Conservation (phyloP, 1,139 yeast genomes). For the Eremothecium gossypii region DNA sequence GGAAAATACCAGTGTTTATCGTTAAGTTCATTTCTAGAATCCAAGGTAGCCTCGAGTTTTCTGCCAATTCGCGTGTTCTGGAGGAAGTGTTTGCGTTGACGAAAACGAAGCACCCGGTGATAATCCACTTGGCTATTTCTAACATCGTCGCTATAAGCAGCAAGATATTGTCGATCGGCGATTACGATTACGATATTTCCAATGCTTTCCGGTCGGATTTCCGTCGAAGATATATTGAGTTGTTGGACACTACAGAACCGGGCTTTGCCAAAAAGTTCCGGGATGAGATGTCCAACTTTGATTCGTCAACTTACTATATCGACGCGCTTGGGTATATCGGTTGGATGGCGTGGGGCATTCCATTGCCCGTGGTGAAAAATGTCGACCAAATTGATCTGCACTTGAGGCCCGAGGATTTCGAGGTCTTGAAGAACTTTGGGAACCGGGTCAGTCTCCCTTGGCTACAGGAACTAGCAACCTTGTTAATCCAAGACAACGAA, state of each 20-base stretch:
- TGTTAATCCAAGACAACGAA: constrained; percentile 60
- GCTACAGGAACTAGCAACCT: constrained; percentile 44
- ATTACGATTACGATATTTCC: constrained; percentile 43
- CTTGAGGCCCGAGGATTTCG: constrained; percentile 34
- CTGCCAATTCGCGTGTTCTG: constrained; percentile 38
- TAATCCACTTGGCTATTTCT: constrained; percentile 54
- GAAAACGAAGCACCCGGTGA: constrained; percentile 62
- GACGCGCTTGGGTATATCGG: constrained; percentile 55
- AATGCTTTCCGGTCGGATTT: constrained; percentile 39
- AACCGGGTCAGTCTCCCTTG: constrained; percentile 44
- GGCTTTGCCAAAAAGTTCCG: constrained; percentile 39
- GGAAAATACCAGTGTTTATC: constrained; percentile 59
- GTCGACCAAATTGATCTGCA: constrained; percentile 26
- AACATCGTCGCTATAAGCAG: constrained; percentile 52
- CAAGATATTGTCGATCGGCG: constrained; percentile 44
- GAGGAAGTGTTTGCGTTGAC: constrained; percentile 45
- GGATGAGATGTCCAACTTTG: constrained; percentile 44
- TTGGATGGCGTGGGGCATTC: constrained; percentile 71
- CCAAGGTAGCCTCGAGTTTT: constrained; percentile 48
- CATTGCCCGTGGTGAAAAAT: constrained; percentile 36
- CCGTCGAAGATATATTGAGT: constrained; percentile 33
- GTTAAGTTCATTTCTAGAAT: constrained; percentile 46
- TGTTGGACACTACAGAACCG: constrained; percentile 36
- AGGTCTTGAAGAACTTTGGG: constrained; percentile 40
- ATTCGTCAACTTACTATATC: constrained; percentile 43